Base-by-base conservation (phyloP, 1,284 basidiomycete species). In the Malassezia restricta region DNA sequence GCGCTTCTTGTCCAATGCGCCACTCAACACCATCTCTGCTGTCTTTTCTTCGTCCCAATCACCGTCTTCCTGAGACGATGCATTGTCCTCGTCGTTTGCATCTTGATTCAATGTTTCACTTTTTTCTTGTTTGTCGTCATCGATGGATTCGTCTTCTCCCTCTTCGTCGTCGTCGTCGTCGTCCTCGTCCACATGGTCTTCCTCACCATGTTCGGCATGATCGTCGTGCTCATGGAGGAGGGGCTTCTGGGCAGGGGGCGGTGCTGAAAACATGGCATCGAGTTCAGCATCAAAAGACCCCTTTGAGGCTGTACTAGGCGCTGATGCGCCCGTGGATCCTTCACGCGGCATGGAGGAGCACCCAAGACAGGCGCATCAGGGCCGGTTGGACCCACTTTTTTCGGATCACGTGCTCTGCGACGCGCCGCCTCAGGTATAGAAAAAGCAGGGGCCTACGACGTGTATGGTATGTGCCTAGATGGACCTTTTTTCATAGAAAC, bases 401-500 rank as follows among this genome's bases (percentile, higher is more conserved):
- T 33, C 30, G 15, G 15, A 17, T 44, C 43, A 44, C 43, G 43
- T 44, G 43, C 20, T 4, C 2, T 2, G 20, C 20, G 20, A 24
- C 20, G 20, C 20, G 20, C 20, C 20, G 20, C 20, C 20, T 24
- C 20, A 24, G 20, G 20, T 24, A 24, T 24, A 24, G 20, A 24
- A 24, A 24, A 24, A 24, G 20, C 20, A 24, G 20, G 20, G 20
- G 20, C 4, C 20, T 24, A 24, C 20, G 20, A 24, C 20, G 20
- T 24, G 20, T 24, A 24, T 24, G 20, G 20, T 24, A 24, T 24
- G 20, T 24, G 20, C 20, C 20, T 24, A 24, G 20, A 24, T 24
- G 20, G 20, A 24, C 20, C 20, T 24, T 24, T 24, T n/a, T 9
- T 24, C 65, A 76, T 98, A 98, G 74, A 85, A 87, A 73, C 92